Conservation (phyloP, 768 basidiomycete species). For the Russula earlei region DNA sequence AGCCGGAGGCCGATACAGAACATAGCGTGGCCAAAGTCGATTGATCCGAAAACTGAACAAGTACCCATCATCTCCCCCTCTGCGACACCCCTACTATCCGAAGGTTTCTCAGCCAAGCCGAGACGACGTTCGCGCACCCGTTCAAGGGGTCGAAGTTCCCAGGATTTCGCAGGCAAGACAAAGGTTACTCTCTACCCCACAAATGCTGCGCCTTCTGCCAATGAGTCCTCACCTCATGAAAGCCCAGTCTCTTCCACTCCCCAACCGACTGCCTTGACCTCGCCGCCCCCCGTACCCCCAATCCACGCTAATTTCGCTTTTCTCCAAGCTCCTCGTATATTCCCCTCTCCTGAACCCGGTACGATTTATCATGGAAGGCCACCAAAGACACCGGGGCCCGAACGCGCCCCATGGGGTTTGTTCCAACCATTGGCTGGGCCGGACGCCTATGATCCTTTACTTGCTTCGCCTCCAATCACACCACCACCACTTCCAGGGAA, state of each 20-base stretch:
- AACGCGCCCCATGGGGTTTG: slow-evolving; percentile 60
- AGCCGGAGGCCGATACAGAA: slow-evolving; percentile 9
- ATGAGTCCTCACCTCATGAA: slow-evolving; percentile 59
- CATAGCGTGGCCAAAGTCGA: slow-evolving; percentile 13
- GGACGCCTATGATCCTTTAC: slow-evolving; percentile 47
- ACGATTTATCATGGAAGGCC: slow-evolving; percentile 57
- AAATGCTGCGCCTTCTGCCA: slow-evolving; percentile 36
- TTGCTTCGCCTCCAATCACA: slow-evolving; percentile 37
- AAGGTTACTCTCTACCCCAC: slow-evolving; percentile 31
- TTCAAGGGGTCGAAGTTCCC: slow-evolving; percentile 49
- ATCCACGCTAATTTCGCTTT: slow-evolving; percentile 45
- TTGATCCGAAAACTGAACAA: slow-evolving; percentile 22
- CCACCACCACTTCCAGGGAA: slow-evolving; percentile 41
- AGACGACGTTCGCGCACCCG: slow-evolving; percentile 71
- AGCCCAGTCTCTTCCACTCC: slow-evolving; percentile 29
- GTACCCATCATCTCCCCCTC: slow-evolving; percentile 17
- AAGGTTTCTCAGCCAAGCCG: slow-evolving; percentile 27
- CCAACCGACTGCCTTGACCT: not conserved
- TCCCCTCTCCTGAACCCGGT: slow-evolving; percentile 40
- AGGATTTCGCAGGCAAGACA: slow-evolving; percentile 50
- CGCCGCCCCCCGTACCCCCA: slow-evolving; percentile 39
- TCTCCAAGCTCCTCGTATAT: slow-evolving; percentile 15
- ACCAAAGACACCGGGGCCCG: slow-evolving; percentile 70
- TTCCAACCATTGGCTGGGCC: slow-evolving; percentile 78
- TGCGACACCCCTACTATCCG: slow-evolving; percentile 17